Conservation (phyloP, 2,329 filamentous ascomycete genomes). For the Monosporascus ibericus region DNA sequence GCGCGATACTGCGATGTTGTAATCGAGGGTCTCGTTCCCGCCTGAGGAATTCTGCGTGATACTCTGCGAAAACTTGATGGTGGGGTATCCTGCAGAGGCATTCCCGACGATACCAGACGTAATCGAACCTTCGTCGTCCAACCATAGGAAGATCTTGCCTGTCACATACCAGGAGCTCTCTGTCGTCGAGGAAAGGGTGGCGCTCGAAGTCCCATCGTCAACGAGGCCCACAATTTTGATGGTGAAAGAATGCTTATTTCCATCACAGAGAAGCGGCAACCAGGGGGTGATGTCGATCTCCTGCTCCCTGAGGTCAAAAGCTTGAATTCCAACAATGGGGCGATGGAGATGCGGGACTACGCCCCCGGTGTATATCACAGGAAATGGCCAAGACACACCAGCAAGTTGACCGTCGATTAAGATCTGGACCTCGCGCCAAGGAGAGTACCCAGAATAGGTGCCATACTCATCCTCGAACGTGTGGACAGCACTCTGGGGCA, state of each 20-base stretch:
- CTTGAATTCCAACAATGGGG: constrained; percentile 71
- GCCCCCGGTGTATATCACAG: constrained; percentile 76
- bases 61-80: constrained; percentile 43
- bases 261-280: constrained; percentile 63
- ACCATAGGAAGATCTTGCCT: constrained; percentile 77
- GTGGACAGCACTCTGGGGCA: constrained; percentile 53
- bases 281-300: constrained; percentile 80
- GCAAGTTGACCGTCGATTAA: constrained; percentile 66
- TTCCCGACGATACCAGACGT: constrained; percentile 42
- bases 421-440: constrained; percentile 74
- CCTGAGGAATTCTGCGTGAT: constrained; percentile 42
- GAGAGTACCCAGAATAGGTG: constrained; percentile 58
- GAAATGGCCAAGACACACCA: constrained; percentile 76
- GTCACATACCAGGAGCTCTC: constrained; percentile 69
- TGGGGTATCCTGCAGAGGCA: constrained; percentile 30
- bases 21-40: constrained; percentile 53
- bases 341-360: constrained; percentile 71
- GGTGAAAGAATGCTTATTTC: constrained; percentile 57
- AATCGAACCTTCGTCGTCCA: constrained; percentile 44
- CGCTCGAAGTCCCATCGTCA: constrained; percentile 43
- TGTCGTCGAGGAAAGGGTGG: constrained; percentile 47
- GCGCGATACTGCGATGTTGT: constrained; percentile 51
- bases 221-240: constrained; percentile 62
- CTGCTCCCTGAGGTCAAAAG: constrained; percentile 72
- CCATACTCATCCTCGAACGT: constrained; percentile 54